Percentiles rank a stretch among this genome's conserved stretches.
phyloP scores from a whole-genome alignment of 345 rosid species.

The Eucalyptus pauciflora region DNA sequence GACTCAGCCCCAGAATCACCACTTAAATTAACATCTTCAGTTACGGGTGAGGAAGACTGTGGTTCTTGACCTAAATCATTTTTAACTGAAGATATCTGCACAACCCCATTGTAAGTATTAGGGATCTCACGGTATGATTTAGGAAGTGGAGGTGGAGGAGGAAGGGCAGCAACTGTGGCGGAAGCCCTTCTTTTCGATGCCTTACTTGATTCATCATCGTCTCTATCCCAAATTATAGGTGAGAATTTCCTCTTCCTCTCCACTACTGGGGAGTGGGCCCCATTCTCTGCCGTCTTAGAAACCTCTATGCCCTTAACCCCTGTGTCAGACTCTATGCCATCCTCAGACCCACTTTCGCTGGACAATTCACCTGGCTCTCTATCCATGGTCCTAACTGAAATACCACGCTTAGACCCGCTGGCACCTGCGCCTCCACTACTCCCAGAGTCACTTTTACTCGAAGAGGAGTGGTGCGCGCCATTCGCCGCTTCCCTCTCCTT shows the following conservation, averaged over 20 bases:
- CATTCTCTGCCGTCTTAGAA: slow-evolving; percentile 36
- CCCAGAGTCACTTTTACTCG: slow-evolving; percentile 56
- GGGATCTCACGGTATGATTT: slow-evolving; percentile 34
- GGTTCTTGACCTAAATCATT: slow-evolving; percentile 5
- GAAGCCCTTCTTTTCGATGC: slow-evolving; percentile 23
- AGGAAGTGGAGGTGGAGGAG: slow-evolving; percentile 50
- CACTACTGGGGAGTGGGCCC: slow-evolving; percentile 14
- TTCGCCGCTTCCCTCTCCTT: slow-evolving; percentile 56
- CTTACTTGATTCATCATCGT: slow-evolving; percentile 35
- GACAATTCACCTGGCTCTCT: slow-evolving; percentile 99
- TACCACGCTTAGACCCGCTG: slow-evolving; percentile 22
- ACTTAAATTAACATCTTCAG: slow-evolving; percentile 10
- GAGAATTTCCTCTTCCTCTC: slow-evolving; percentile 92
- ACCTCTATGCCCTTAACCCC: slow-evolving; percentile 26
- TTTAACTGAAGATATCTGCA: slow-evolving; percentile 25
- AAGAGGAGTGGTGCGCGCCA: slow-evolving; percentile 36
- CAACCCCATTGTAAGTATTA: slow-evolving; percentile 22
- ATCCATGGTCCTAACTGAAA: slow-evolving; percentile 39
- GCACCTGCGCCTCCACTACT: slow-evolving; percentile 11
- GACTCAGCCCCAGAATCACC: slow-evolving; percentile 11
- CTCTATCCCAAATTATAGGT: slow-evolving; percentile 96
- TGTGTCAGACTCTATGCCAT: slow-evolving; percentile 39
- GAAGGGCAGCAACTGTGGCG: slow-evolving; percentile 17
- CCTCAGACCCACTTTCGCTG: slow-evolving; percentile 97
- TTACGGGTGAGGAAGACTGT: slow-evolving; percentile 15